A percentile compares a stretch with the other conserved stretches of the same genome.
These are phyloP conservation scores for Penicillium sp. DNA, from an alignment of 2,329 filamentous ascomycete genomes.

Conservation along the genomic window DNA sequence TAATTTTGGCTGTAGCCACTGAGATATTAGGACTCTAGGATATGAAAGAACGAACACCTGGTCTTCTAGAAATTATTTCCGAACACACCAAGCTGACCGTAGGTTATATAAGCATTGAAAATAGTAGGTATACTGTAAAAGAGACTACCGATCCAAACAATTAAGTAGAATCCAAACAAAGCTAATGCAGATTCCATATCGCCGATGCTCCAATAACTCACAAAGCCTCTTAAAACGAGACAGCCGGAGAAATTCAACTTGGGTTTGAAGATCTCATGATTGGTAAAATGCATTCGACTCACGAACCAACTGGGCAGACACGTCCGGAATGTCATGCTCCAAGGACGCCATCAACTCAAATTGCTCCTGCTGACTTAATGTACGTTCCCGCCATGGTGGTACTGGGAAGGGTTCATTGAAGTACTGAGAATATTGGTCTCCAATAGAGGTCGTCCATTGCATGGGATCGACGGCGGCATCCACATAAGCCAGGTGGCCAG, in stretches of 20 bases:
- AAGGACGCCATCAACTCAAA: conserved; percentile 80
- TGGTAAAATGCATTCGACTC: conserved; percentile 49
- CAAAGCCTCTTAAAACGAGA: background rate
- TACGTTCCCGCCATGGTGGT: conserved; percentile 62
- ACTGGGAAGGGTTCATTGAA: conserved; percentile 51
- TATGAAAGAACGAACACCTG: background rate
- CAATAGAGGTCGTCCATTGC: conserved; percentile 49
- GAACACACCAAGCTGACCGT: background rate
- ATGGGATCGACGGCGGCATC: conserved; percentile 43
- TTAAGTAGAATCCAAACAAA: conserved; percentile 1
- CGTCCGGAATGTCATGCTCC: conserved; percentile 60
- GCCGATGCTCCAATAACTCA: conserved; percentile 4
- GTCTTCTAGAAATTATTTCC: background rate
- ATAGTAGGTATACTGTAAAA: conserved; percentile 14
- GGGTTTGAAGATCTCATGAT: conserved; percentile 23
- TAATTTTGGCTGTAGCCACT: too few species aligned
- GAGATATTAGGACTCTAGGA: too few species aligned
- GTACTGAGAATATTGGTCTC: conserved; percentile 53
- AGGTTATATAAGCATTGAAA: conserved; percentile 1
- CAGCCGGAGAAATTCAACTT: background rate
- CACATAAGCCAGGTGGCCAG: conserved; percentile 39
- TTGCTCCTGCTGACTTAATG: conserved; percentile 78
- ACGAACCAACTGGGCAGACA: conserved; percentile 44
- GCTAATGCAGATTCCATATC: conserved; percentile 6
- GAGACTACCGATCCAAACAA: conserved; percentile 12